phyloP scores from a whole-genome alignment of 169 alveolate species.

The Cyclospora cayetanensis region DNA sequence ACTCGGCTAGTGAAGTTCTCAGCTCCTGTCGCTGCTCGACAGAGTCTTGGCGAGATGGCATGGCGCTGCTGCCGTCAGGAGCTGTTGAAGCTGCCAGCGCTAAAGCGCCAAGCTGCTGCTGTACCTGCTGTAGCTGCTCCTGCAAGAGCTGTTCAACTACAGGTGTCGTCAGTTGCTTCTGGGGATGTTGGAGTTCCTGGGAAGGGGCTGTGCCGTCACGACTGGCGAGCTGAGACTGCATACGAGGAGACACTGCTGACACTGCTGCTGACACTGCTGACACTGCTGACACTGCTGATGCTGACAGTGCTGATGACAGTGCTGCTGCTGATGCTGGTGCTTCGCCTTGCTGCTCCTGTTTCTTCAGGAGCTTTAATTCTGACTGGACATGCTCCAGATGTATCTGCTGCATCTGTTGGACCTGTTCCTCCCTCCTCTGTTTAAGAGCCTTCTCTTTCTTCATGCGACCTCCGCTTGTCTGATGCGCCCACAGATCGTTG shows the following conservation, averaged over 20 bases:
- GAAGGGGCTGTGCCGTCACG: constrained; percentile 12
- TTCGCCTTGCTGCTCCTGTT: neutral
- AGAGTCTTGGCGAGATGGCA: constrained; percentile 12
- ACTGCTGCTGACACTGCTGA: neutral
- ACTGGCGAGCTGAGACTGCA: neutral
- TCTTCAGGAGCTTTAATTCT: neutral
- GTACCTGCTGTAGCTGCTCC: constrained; percentile 30
- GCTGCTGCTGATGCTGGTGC: constrained; percentile 39
- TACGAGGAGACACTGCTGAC: neutral
- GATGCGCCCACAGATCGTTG: constrained; percentile 81
- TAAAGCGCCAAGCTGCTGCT: neutral
- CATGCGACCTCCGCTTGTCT: neutral
- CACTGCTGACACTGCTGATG: neutral
- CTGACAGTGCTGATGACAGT: neutral
- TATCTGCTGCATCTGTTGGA: constrained; percentile 26
- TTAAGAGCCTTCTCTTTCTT: constrained; percentile 68
- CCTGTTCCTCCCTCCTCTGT: constrained; percentile 40
- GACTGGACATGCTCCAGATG: constrained; percentile 13
- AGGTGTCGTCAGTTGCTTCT: constrained; percentile 17
- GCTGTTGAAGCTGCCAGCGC: neutral
- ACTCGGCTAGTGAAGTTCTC: neutral
- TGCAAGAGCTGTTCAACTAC: constrained; percentile 7
- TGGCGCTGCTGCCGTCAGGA: neutral
- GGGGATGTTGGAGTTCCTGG: constrained; percentile 36
- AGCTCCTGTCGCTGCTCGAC: neutral